These are phyloP conservation scores for Kwoniella sp. DNA, from an alignment of 768 basidiomycete genomes.

Conservation along the genomic window DNA sequence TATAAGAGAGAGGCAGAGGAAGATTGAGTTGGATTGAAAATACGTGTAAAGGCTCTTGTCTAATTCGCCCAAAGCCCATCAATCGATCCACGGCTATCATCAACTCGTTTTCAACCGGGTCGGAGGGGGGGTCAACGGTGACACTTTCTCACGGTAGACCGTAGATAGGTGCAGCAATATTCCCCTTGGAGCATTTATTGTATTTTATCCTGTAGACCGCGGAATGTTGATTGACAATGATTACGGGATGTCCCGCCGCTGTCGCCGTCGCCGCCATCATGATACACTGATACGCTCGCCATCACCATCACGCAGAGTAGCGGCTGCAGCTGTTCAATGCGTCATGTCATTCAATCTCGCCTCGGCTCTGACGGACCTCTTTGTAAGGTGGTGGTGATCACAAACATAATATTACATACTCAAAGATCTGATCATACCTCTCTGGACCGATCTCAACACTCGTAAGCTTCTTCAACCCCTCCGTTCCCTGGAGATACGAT, in stretches of 20 bases:
- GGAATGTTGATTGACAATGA: neutral
- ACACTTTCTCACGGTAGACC: neutral
- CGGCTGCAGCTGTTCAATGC: too few relatives aligned
- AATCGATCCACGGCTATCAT: neutral
- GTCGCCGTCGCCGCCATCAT: neutral
- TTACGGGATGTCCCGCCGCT: constrained; percentile 1
- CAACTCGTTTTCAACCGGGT: neutral
- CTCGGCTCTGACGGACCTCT: too few relatives aligned
- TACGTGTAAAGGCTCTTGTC: neutral
- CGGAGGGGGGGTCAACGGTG: too few relatives aligned
- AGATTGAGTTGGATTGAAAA: neutral
- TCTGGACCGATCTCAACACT: too few relatives aligned
- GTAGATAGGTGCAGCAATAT: neutral
- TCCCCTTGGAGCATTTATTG: neutral
- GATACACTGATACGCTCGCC: neutral
- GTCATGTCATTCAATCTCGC: neutral
- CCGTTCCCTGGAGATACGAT: too few relatives aligned
- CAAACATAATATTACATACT: too few relatives aligned
- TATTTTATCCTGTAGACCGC: neutral
- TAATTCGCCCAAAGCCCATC: neutral
- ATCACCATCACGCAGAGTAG: too few relatives aligned
- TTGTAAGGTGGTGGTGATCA: too few relatives aligned
- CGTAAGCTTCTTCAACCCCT: too few relatives aligned
- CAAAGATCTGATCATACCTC: too few relatives aligned
- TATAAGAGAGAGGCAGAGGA: too few relatives aligned